Base-by-base conservation (phyloP, 371 early-diverging fungal genomes). In the Mucor sp. region DNA sequence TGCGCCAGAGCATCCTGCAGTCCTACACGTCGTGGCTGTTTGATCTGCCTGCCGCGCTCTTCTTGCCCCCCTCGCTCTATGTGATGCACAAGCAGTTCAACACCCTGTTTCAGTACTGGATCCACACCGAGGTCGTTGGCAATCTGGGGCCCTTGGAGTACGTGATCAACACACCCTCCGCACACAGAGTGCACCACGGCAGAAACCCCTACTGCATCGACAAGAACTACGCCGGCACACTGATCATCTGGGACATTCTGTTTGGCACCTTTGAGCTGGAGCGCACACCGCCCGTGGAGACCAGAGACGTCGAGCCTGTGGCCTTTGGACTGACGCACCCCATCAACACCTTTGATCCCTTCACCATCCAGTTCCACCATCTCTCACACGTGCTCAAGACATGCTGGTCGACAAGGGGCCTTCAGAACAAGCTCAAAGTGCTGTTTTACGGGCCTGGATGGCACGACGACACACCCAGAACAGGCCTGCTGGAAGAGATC, bases 171-270 rank as follows among this genome's bases (percentile, higher is more conserved):
- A 85, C 87, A 5, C 87, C 87, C 0, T 81, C 82, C 47, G 80
- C 83, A 23, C 87, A 87, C 71, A 75, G 85, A 35, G 81, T 87
- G 23, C 87, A 87, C 59, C 87, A 87, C 55, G 87, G 85, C 32
- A 74, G 87, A 17, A 87, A 87, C 67, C 85, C 81, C 12, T 85
- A 85, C 66, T 87, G 85, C 69, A 87, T 87, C 60, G 87, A 87
- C 65, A 85, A 87, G 69, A 87, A 87, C 66, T 87, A 85, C 66
- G 85, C 76, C 15, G 87, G 83, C 17, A 82, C 84, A 2, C 74
- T 87, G 50, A 85, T 87, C 47, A 87, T 85, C 69, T 87, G 85
- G 85, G 87, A 87, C 55, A 77, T 80, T 19, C 33, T 87, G 55
- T 87, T 87, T 78, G 87, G 85, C 21, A 87, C 87, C 8, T 87